Percentiles rank a stretch among this genome's conserved stretches.
Conservation (phyloP, 495 filamentous ascomycete species). For the Aspergillus mulundensis region DNA sequence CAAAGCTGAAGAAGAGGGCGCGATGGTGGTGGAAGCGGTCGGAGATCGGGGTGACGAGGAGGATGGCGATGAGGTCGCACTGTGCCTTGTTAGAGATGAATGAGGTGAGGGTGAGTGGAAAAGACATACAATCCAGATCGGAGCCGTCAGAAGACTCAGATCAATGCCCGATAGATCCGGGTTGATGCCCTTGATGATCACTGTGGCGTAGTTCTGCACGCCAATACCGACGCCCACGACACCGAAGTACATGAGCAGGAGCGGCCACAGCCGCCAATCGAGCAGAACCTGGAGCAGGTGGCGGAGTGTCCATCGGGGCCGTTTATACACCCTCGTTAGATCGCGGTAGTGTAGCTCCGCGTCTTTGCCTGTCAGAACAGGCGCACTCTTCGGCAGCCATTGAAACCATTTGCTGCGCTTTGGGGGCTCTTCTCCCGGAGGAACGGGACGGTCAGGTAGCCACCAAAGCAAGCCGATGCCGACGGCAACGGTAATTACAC, state of each 20-base stretch:
- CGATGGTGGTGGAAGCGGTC: slow-evolving; percentile 83
- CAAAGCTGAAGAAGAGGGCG: slow-evolving; percentile 75
- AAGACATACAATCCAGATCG: slow-evolving; percentile 78
- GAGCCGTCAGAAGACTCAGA: slow-evolving; percentile 77
- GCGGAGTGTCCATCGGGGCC: slow-evolving; percentile 60
- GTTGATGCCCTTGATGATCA: slow-evolving; percentile 80
- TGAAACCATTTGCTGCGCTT: slow-evolving; percentile 37
- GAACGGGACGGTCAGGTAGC: slow-evolving; percentile 76
- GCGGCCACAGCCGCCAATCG: slow-evolving; percentile 84
- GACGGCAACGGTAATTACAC: slow-evolving; percentile 65
- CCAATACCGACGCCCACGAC: slow-evolving; percentile 91
- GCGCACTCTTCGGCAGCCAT: slow-evolving; percentile 61
- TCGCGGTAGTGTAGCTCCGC: slow-evolving; percentile 81
- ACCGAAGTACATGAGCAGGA: slow-evolving; percentile 89
- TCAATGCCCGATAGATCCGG: slow-evolving; percentile 65
- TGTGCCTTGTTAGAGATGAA: slow-evolving; percentile 13
- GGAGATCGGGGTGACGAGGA: slow-evolving; percentile 78
- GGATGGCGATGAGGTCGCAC: slow-evolving; percentile 87
- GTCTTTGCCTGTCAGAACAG: slow-evolving; percentile 73
- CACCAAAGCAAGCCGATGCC: slow-evolving; percentile 79
- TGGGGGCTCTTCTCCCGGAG: slow-evolving; percentile 44
- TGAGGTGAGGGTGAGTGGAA: not conserved
- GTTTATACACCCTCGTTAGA: slow-evolving; percentile 72
- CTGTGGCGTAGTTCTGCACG: slow-evolving; percentile 77
- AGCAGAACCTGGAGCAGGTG: slow-evolving; percentile 66